These are phyloP conservation scores for Metarhizium sp. DNA, from an alignment of 2,329 filamentous ascomycete species.

Conservation along the genomic window DNA sequence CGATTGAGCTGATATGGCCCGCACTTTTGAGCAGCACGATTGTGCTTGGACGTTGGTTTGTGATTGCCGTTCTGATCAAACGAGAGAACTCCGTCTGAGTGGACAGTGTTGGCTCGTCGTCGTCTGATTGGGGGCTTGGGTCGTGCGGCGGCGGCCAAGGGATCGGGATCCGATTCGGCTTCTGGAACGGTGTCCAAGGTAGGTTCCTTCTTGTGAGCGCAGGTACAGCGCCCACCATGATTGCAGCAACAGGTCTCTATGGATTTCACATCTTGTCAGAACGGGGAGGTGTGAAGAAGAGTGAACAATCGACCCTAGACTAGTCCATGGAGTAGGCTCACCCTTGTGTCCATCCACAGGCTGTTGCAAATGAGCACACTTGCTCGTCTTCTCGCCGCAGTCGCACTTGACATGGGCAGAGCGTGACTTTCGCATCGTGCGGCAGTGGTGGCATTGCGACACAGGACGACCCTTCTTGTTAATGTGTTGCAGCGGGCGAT, in stretches of 20 bases:
- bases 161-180: slow-evolving; percentile 47
- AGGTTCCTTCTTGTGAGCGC: slow-evolving; percentile 53
- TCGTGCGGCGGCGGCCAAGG: slow-evolving; percentile 18
- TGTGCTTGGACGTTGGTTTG: slow-evolving; percentile 52
- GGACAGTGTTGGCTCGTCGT: slow-evolving; percentile 52
- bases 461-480: slow-evolving; percentile 97
- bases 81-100: slow-evolving; percentile 48
- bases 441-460: slow-evolving; percentile 96
- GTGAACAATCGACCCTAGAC: neutral
- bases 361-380: slow-evolving; percentile 51
- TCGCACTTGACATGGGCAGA: slow-evolving; percentile 94
- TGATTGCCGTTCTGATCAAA: slow-evolving; percentile 57
- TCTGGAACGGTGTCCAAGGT: slow-evolving; percentile 54
- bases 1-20: slow-evolving; percentile 53
- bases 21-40: slow-evolving; percentile 50
- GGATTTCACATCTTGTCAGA: slow-evolving; percentile 7
- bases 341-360: slow-evolving; percentile 49
- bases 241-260: slow-evolving; percentile 61
- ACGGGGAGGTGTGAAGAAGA: slow-evolving; percentile 2
- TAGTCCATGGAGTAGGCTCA: slow-evolving; percentile 26
- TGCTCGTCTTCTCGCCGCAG: slow-evolving; percentile 85
- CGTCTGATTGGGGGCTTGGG: slow-evolving; percentile 37
- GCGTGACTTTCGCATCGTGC: slow-evolving; percentile 89
- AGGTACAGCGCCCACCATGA: slow-evolving; percentile 58
- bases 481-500: slow-evolving; percentile 86